Evolutionary conservation across 257 asterid genomes (phyloP).

Genomic region (Ajuga chamaepitys): DNA sequence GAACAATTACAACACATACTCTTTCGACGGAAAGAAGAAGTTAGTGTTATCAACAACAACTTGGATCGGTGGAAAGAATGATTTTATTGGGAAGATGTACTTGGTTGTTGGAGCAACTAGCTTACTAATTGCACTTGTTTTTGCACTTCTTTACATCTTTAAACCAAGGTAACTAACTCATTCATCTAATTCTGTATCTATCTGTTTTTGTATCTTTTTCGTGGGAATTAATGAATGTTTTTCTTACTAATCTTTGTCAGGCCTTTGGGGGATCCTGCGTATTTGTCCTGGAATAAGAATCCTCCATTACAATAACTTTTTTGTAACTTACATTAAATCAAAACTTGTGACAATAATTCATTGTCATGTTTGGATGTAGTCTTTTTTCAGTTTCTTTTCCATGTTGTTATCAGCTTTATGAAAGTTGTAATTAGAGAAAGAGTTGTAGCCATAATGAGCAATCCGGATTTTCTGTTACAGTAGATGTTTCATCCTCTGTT

Average conservation of each 20-base stretch:
- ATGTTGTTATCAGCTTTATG: neutral
- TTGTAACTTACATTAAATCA: neutral
- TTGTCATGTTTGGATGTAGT: slow-evolving; percentile 4
- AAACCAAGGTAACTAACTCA: slow-evolving; percentile 57
- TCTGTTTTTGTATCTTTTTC: neutral
- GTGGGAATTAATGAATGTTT: neutral
- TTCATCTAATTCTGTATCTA: neutral
- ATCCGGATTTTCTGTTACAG: too few species aligned
- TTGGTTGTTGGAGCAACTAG: slow-evolving; percentile 64
- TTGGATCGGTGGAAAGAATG: slow-evolving; percentile 93
- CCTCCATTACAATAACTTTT: slow-evolving; percentile 14
- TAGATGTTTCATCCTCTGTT: too few species aligned
- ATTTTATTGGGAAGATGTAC: slow-evolving; percentile 61
- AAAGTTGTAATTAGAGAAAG: neutral
- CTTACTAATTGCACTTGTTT: slow-evolving; percentile 46
- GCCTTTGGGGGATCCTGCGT: slow-evolving; percentile 74
- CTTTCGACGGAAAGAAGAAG: slow-evolving; percentile 63
- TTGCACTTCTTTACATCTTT: slow-evolving; percentile 53
- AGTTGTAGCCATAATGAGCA: neutral
- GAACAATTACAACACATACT: slow-evolving; percentile 77
- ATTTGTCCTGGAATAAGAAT: slow-evolving; percentile 65
- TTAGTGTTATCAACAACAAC: slow-evolving; percentile 80
- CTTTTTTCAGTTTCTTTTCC: neutral
- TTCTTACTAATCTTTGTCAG: slow-evolving; percentile 23
- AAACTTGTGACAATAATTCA: neutral